Conservation (phyloP, 768 basidiomycete genomes). For the Boletus vinaceobasis region DNA sequence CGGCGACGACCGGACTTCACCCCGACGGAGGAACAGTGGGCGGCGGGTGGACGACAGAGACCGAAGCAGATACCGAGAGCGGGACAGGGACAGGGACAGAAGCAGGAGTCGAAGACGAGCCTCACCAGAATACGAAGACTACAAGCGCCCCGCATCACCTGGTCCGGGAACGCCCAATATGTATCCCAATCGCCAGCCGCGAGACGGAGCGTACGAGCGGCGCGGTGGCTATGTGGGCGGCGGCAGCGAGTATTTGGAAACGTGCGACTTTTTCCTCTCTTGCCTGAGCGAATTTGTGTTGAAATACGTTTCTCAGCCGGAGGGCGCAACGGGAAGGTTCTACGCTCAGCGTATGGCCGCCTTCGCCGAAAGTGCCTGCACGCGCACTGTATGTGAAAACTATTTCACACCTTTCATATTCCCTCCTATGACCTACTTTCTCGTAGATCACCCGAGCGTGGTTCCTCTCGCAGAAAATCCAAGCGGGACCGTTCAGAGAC, state of each 20-base stretch:
- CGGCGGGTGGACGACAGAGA: constrained; percentile 14
- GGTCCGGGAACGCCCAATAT: constrained; percentile 45
- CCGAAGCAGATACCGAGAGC: constrained; percentile 21
- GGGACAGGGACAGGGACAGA: constrained; percentile 17
- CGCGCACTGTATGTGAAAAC: constrained; percentile 52
- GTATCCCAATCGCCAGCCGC: constrained; percentile 44
- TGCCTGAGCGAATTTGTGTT: background rate
- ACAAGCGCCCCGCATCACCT: constrained; percentile 43
- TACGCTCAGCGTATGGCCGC: constrained; percentile 71
- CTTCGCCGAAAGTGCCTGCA: constrained; percentile 68
- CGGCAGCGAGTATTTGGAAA: constrained; percentile 58
- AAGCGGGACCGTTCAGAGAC: constrained; percentile 52
- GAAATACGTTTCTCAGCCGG: constrained; percentile 46
- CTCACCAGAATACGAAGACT: constrained; percentile 63
- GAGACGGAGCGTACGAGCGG: constrained; percentile 17
- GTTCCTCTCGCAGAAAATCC: constrained; percentile 50
- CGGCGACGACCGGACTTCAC: background rate
- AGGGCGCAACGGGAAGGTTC: constrained; percentile 60
- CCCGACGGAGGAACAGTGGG: constrained; percentile 4
- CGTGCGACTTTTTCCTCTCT: constrained; percentile 37
- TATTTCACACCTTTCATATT: background rate
- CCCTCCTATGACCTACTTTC: background rate
- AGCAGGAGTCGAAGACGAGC: constrained; percentile 33
- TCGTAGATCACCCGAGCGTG: constrained; percentile 55
- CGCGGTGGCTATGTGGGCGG: constrained; percentile 32